Evolutionary conservation across 2,329 filamentous ascomycete species (phyloP), one percentile per base, ranked within the genome.

Genomic region (Aspergillus hiratsukae): DNA sequence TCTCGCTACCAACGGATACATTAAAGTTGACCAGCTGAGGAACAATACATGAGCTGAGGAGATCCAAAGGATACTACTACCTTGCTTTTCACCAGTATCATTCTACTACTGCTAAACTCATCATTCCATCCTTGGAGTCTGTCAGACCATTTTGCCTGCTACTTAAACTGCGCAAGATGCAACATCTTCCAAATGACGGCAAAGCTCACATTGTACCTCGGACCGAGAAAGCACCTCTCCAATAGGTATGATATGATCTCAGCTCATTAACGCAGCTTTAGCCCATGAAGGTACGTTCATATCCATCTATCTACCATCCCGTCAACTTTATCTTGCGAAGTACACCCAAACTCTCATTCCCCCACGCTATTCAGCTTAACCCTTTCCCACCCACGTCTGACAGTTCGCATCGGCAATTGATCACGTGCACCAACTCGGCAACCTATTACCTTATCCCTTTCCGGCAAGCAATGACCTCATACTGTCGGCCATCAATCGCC

Each of bases 371-470:
- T 17, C 1, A 45, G 41, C 41, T 23, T 7, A 21, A 43, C 8
- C 1, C 31, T 43, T 43, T 11, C 11, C 19, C 21, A 17, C 27
- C 21, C 21, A 1, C 10, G 23, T 25, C 43, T 46, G 5, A 46
- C 6, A 48, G 10, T 37, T 17, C 43, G 4, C 7, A 48, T 43
- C 51, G 49, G 49, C 49, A 49, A 56, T 46, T 45, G 49, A 25
- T 61, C 59, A 59, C 59, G 54, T 61, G 59, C 1, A 29, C n/a
- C 8, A 1, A 4, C 1, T 11, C 55, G 56, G 56, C 49, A 51
- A 56, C 48, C 46, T 45, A 35, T 3, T 7, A 8, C n/a, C 10
- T 3, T 7, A 8, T 21, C 10, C 17, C 17, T 19, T 10, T n/a
- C 19, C 55, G 19, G 21, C 41, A 45, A 14, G 19, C 10, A 23